phyloP scores from a whole-genome alignment of 768 basidiomycete species.

The Pisolithus sp. region DNA sequence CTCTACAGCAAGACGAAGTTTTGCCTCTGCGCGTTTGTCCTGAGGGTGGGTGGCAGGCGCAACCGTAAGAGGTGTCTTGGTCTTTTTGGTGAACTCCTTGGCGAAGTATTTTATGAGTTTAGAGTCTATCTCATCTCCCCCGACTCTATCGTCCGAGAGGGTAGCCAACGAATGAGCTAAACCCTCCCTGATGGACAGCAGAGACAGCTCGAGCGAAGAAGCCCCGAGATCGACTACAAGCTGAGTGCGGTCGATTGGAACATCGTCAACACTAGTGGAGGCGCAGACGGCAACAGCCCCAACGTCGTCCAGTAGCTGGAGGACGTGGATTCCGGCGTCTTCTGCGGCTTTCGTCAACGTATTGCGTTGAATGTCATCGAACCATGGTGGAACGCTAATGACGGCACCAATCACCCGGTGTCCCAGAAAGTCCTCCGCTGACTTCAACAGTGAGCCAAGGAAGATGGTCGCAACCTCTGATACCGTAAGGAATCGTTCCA shows the following conservation, averaged over 20 bases:
- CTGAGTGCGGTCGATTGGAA: constrained; percentile 62
- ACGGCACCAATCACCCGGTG: constrained; percentile 74
- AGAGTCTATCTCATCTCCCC: constrained; percentile 71
- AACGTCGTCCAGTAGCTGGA: constrained; percentile 84
- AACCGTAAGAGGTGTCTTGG: constrained; percentile 64
- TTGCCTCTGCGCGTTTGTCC: constrained; percentile 87
- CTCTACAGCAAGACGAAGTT: constrained; percentile 86
- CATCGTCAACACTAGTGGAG: constrained; percentile 35
- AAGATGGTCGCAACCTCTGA: constrained; percentile 83
- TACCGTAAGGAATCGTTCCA: constrained; percentile 69
- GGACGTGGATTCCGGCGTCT: constrained; percentile 75
- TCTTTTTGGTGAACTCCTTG: constrained; percentile 96
- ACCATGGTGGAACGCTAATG: constrained; percentile 74
- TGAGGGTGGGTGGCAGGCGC: constrained; percentile 49
- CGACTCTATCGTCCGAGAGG: constrained; percentile 38
- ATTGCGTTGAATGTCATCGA: constrained; percentile 57
- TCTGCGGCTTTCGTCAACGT: constrained; percentile 70
- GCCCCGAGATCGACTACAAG: constrained; percentile 79
- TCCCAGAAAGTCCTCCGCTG: constrained; percentile 88
- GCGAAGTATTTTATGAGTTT: constrained; percentile 87
- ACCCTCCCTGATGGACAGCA: constrained; percentile 73
- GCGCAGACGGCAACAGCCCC: constrained; percentile 62
- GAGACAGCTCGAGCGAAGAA: constrained; percentile 60
- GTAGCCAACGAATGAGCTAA: constrained; percentile 60
- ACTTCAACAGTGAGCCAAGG: constrained; percentile 75